Percentiles rank a stretch among this genome's conserved stretches.
Evolutionary conservation across 164 flowering plant genomes (phyloP).

Genomic region (Macadamia integrifolia): DNA sequence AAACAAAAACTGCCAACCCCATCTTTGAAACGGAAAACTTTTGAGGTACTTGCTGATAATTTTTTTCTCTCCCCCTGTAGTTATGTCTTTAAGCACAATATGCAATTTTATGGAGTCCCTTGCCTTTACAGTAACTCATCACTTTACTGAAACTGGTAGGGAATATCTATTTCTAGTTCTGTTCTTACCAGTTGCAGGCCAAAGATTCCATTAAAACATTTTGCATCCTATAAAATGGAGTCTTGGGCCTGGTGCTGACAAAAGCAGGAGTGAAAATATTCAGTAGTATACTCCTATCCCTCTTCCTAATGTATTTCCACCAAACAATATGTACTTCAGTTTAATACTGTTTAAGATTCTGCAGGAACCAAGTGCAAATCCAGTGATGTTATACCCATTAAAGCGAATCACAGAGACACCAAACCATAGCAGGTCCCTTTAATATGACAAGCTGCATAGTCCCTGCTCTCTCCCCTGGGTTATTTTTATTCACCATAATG

Average conservation of each 20-base stretch:
- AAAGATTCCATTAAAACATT: too few species aligned
- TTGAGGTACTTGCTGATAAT: conserved; percentile 35
- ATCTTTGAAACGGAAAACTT: conserved; percentile 56
- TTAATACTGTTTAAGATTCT: conserved; percentile 7
- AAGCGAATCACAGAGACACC: conserved; percentile 47
- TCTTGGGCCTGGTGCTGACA: too few species aligned
- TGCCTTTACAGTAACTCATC: too few species aligned
- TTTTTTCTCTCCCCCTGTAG: not conserved
- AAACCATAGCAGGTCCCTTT: conserved; percentile 46
- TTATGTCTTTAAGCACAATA: too few species aligned
- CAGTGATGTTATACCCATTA: conserved; percentile 27
- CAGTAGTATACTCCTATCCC: not conserved
- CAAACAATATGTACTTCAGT: not conserved
- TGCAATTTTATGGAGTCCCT: not conserved
- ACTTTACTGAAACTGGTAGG: too few species aligned
- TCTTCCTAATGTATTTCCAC: not conserved
- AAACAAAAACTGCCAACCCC: conserved; percentile 26
- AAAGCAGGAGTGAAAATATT: too few species aligned
- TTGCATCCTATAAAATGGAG: too few species aligned
- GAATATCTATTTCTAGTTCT: too few species aligned
- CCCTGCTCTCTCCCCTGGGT: not conserved
- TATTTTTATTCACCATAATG: not conserved
- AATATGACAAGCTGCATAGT: not conserved
- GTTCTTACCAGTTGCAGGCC: too few species aligned
- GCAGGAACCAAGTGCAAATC: conserved; percentile 41